Percentiles rank a stretch among this genome's conserved stretches.
Evolutionary conservation across 139 green algal species (phyloP).

Genomic region (Chlorella sorokiniana): DNA sequence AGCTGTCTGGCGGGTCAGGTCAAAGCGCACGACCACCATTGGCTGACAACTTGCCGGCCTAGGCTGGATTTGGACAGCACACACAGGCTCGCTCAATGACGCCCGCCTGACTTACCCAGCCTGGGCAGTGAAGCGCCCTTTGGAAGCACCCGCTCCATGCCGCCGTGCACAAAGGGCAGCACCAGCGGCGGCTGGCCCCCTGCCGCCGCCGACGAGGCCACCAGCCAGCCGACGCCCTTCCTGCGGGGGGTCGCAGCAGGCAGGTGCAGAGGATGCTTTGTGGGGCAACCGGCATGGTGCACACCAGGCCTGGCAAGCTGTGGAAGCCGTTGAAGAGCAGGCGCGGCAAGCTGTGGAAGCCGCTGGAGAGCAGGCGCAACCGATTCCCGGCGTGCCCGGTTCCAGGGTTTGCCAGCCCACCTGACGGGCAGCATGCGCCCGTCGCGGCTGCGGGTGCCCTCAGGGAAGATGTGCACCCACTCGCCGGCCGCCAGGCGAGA

Average conservation of each 20-base stretch:
- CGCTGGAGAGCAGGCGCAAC: background rate
- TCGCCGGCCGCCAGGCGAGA: constrained; percentile 66
- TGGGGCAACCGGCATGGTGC: background rate
- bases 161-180: constrained; percentile 86
- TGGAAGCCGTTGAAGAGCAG: background rate
- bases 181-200: constrained; percentile 66
- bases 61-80: too few relatives aligned
- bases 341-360: background rate
- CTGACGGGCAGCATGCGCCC: constrained; percentile 68
- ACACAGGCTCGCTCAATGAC: too few relatives aligned
- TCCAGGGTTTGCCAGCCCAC: background rate
- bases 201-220: constrained; percentile 48
- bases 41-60: too few relatives aligned
- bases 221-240: constrained; percentile 79
- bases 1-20: too few relatives aligned
- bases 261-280: background rate
- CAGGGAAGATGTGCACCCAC: constrained; percentile 96
- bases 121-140: constrained; percentile 65
- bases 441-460: constrained; percentile 80
- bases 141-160: constrained; percentile 85
- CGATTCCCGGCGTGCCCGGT: too few relatives aligned
- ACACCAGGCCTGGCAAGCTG: too few relatives aligned
- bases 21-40: too few relatives aligned
- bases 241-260: background rate
- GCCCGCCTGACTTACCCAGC: constrained; percentile 52